Evolutionary conservation across 345 rosid genomes (phyloP).

Genomic region (Linum usitatissimum): DNA sequence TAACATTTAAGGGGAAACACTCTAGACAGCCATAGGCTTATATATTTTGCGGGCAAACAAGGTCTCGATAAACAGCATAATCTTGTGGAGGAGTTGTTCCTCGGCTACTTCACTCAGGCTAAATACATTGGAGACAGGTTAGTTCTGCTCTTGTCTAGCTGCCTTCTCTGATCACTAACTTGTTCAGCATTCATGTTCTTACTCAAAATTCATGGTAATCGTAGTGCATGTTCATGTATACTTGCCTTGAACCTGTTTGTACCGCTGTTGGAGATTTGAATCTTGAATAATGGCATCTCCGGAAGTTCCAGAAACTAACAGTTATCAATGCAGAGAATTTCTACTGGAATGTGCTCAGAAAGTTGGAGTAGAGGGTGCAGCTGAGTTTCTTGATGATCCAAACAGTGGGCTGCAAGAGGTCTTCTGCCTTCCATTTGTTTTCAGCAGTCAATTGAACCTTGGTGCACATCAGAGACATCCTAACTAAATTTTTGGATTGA

Average conservation of each 20-base stretch:
- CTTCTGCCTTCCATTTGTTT: not conserved
- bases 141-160: not conserved
- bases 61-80: slow-evolving; percentile 58
- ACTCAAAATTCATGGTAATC: not conserved
- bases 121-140: slow-evolving; percentile 76
- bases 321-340: slow-evolving; percentile 42
- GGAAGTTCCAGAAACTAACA: slow-evolving; percentile 3
- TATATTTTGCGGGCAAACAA: slow-evolving; percentile 53
- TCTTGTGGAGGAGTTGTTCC: slow-evolving; percentile 67
- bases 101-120: slow-evolving; percentile 85
- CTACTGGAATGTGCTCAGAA: slow-evolving; percentile 65
- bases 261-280: too few species aligned
- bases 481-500: not conserved
- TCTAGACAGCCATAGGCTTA: slow-evolving; percentile 82
- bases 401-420: slow-evolving; percentile 32
- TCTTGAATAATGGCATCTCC: not conserved
- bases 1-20: slow-evolving; percentile 52
- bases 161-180: not conserved
- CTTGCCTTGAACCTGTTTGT: not conserved
- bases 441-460: too few species aligned
- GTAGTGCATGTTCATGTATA: not conserved
- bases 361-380: slow-evolving; percentile 72
- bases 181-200: not conserved
- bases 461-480: not conserved
- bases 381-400: slow-evolving; percentile 64